Evolutionary conservation across 1,284 basidiomycete species (phyloP).

Genomic region (Sanghuangporus baumii): DNA sequence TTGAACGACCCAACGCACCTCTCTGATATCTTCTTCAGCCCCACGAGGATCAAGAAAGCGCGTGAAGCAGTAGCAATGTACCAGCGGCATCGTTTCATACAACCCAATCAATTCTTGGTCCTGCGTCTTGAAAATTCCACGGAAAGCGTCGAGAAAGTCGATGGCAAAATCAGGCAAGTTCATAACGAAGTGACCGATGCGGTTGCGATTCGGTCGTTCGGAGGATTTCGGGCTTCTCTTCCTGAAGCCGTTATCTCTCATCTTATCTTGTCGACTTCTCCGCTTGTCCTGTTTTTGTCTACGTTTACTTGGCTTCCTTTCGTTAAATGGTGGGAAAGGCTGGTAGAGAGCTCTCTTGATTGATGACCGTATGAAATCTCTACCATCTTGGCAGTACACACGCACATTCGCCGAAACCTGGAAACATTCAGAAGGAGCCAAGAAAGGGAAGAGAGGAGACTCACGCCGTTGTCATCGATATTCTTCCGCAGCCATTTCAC

Average conservation of each 20-base stretch:
- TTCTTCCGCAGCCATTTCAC: constrained; percentile 77
- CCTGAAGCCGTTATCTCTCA: constrained; percentile 1
- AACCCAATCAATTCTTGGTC: constrained; percentile 35
- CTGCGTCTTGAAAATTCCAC: constrained; percentile 53
- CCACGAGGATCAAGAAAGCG: constrained; percentile 69
- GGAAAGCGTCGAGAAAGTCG: constrained; percentile 85
- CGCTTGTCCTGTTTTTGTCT: constrained; percentile 31
- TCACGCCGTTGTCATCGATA: constrained; percentile 67
- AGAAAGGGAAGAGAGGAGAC: constrained; percentile 19
- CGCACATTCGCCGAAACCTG: constrained; percentile 69
- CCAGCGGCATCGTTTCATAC: constrained; percentile 74
- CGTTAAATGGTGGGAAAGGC: constrained; percentile 56
- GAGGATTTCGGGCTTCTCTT: background rate
- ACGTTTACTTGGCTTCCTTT: constrained; percentile 41
- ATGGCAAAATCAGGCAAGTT: constrained; percentile 94
- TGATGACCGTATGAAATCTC: constrained; percentile 68
- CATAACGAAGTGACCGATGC: constrained; percentile 90
- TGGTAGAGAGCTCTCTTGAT: constrained; percentile 49
- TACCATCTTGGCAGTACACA: constrained; percentile 78
- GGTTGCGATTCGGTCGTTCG: constrained; percentile 32
- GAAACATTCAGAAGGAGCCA: background rate
- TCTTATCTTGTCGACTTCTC: constrained; percentile 11
- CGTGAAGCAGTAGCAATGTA: constrained; percentile 97
- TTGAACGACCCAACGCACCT: constrained; percentile 45
- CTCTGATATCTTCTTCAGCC: constrained; percentile 72